Evolutionary conservation across 805 yeast species (phyloP).

Genomic region (Barnettozyma pratensis): DNA sequence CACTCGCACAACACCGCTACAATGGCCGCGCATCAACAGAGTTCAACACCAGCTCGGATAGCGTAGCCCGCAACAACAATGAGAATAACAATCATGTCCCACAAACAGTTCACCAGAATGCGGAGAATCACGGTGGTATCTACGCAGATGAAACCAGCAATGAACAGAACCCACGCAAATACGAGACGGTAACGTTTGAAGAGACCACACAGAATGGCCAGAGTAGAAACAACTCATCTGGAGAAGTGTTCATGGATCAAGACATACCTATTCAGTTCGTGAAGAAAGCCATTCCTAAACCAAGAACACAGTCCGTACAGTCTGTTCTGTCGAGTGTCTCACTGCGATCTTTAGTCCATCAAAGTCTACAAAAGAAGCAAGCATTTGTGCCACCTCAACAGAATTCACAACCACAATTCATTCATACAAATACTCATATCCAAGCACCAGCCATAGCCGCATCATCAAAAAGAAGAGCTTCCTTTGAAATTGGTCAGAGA

Average conservation of each 20-base stretch:
- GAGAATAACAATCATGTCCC: neutral
- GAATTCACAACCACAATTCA: constrained; percentile 19
- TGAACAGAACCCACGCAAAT: neutral
- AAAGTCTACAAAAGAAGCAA: constrained; percentile 12
- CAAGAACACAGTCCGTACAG: constrained; percentile 35
- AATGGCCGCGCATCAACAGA: neutral
- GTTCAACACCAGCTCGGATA: neutral
- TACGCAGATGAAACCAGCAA: neutral
- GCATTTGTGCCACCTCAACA: constrained; percentile 12
- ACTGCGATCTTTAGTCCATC: constrained; percentile 41
- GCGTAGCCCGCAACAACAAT: neutral
- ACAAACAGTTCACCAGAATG: neutral
- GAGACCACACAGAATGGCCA: constrained; percentile 50
- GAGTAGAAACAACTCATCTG: neutral
- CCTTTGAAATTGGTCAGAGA: constrained; percentile 27
- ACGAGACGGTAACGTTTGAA: neutral
- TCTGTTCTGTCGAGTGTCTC: constrained; percentile 52
- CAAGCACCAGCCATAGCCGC: constrained; percentile 38
- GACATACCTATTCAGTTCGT: constrained; percentile 62
- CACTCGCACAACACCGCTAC: neutral
- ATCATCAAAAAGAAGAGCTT: constrained; percentile 28
- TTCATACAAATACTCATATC: constrained; percentile 31
- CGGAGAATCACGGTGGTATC: neutral
- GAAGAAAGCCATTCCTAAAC: constrained; percentile 57
- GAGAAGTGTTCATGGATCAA: constrained; percentile 48